phyloP scores from a whole-genome alignment of 768 basidiomycete genomes.

The Tylopilus subfusipes region DNA sequence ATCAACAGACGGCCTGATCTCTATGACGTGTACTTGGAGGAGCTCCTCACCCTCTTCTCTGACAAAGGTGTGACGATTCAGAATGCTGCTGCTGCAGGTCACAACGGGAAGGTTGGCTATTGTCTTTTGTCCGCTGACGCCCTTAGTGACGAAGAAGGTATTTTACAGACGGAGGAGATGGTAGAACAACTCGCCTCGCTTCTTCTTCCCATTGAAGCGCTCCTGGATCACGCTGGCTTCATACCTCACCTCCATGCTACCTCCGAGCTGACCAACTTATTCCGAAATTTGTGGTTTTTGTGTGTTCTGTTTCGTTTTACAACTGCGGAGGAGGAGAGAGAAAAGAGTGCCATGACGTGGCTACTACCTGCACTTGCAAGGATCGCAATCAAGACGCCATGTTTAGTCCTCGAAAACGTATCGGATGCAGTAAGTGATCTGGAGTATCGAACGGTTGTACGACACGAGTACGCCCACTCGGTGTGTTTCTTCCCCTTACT shows the following conservation, averaged over 20 bases:
- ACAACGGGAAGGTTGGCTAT: constrained; percentile 56
- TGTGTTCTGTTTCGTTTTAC: constrained; percentile 86
- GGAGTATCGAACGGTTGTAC: constrained; percentile 88
- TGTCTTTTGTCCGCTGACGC: constrained; percentile 2
- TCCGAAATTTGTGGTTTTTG: constrained; percentile 93
- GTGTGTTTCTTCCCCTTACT: constrained; percentile 40
- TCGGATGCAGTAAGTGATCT: constrained; percentile 84
- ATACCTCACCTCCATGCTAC: constrained; percentile 53
- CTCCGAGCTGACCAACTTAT: constrained; percentile 64
- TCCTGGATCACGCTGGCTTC: constrained; percentile 70
- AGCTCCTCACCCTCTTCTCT: constrained; percentile 79
- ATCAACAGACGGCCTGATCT: constrained; percentile 70
- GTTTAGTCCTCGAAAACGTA: constrained; percentile 76
- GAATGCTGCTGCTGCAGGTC: constrained; percentile 65
- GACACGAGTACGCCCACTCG: constrained; percentile 77
- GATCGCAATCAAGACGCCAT: constrained; percentile 84
- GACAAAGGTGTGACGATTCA: constrained; percentile 93
- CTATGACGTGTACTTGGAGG: constrained; percentile 76
- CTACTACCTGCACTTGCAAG: constrained; percentile 68
- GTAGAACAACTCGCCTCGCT: constrained; percentile 84
- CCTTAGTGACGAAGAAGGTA: constrained; percentile 4
- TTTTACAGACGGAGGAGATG: constrained; percentile 68
- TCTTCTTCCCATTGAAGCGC: constrained; percentile 85
- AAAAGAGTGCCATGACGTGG: constrained; percentile 72
- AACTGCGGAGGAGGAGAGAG: constrained; percentile 37